Conservation (phyloP, 2,329 filamentous ascomycete species). For the Venturia carpophila region DNA sequence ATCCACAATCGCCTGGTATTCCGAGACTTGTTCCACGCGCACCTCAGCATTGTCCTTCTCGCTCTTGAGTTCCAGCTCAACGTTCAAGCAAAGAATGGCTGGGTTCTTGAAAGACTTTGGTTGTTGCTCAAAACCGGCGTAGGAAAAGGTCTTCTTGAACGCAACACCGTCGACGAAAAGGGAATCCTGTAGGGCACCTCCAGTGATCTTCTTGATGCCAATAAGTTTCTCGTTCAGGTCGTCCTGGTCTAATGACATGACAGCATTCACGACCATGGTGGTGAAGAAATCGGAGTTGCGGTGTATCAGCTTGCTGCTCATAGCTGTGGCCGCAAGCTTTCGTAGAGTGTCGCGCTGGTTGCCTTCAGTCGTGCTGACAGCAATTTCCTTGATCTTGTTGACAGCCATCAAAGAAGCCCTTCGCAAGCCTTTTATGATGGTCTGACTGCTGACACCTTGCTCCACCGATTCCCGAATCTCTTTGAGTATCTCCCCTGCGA, state of each 20-base stretch:
- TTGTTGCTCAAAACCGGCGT: constrained; percentile 98
- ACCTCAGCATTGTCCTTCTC: constrained; percentile 99
- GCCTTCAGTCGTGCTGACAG: constrained; percentile 71
- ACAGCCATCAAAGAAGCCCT: constrained; percentile 83
- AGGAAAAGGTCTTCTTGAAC: constrained; percentile 99
- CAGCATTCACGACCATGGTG: constrained; percentile 98
- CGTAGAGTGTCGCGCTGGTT: constrained; percentile 80
- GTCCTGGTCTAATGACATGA: constrained; percentile 89
- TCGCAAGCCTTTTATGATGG: constrained; percentile 92
- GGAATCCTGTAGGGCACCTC: constrained; percentile 90
- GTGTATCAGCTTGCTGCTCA: constrained; percentile 99
- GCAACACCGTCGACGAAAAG: constrained; percentile 96
- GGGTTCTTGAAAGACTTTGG: constrained; percentile 91
- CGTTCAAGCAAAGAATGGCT: constrained; percentile 95
- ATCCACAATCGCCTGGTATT: constrained; percentile 98
- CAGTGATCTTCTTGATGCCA: constrained; percentile 95
- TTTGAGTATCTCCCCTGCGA: constrained; percentile 96
- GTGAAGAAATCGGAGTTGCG: constrained; percentile 95
- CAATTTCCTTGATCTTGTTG: constrained; percentile 98
- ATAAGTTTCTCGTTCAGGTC: constrained; percentile 98
- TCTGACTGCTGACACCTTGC: constrained; percentile 92
- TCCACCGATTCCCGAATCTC: constrained; percentile 95
- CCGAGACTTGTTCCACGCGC: constrained; percentile 92
- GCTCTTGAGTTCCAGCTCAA: constrained; percentile 95
- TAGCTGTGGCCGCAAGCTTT: constrained; percentile 89